Base-by-base conservation (phyloP, 2,329 filamentous ascomycete genomes). In the Paracoccidioides lutzii region DNA sequence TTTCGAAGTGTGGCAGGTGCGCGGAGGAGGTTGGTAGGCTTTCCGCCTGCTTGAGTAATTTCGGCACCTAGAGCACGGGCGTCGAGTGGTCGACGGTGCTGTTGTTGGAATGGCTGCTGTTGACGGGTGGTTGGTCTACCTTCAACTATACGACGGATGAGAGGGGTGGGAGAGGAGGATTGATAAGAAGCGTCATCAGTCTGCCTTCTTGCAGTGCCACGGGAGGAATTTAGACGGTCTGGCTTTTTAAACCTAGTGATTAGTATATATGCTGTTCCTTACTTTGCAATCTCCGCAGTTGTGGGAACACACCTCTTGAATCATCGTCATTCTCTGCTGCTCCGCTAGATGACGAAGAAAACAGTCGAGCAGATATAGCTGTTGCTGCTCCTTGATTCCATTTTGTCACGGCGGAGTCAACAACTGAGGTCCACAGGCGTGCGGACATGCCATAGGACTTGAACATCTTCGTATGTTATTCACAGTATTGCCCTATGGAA, bases 21-120 rank as follows among this genome's bases (percentile, higher is more conserved):
- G 46, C 65, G 68, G 28, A 72, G 62, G 38, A 72, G 59, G 52
- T 67, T 66, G 7, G 62, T 57, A 15, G 63, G 62, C n/a, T 64
- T 60, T 40, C 59, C 62, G 54, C 62, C 62, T 33, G 61, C 55
- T 33, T 32, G 12, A n/a, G 37, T 43, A 8, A 50, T 14, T 38
- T 12, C 37, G 12, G 52, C 33, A 3, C 51, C 69, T 33, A 73
- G 64, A 6, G 69, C 67, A 50, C 70, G 63, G 12, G 70, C 70
- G 59, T 73, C 70, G 54, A 73, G 54, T 22, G 63, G 61, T 33
- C 66, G 35, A 48, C 30, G 30, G 64, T 44, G 63, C n/a, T 9
- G 42, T 28, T 43, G 42, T 9, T 50, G 46, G 10, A 6, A 33
- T 3, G 12, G 44, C 14, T 46, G 44, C n/a, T 33, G 46, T 50